phyloP scores from a whole-genome alignment of 2,329 filamentous ascomycete species.

The Lanzia echinophila region DNA sequence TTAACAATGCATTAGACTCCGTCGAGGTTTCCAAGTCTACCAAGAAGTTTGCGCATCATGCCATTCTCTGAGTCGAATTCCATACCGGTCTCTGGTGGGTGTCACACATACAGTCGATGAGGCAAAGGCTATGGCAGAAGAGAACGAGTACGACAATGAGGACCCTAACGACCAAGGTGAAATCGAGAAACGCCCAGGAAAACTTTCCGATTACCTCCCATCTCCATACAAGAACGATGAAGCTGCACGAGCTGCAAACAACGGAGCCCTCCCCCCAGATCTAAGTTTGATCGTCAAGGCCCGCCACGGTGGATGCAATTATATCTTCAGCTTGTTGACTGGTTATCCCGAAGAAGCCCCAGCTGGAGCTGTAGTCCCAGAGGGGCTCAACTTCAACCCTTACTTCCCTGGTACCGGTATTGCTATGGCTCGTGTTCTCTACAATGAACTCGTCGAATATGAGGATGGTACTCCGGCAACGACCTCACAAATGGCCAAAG shows the following conservation, averaged over 20 bases:
- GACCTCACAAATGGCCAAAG: constrained; percentile 99
- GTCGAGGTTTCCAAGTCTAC: constrained; percentile 99
- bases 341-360: constrained; percentile 96
- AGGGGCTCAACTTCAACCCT: constrained; percentile 98
- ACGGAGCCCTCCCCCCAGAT: constrained; percentile 94
- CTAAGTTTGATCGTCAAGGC: constrained; percentile 96
- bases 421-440: constrained; percentile 97
- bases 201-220: constrained; percentile 96
- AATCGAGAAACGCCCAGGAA: constrained; percentile 97
- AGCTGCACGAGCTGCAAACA: constrained; percentile 95
- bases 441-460: constrained; percentile 96
- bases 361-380: constrained; percentile 75
- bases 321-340: constrained; percentile 95
- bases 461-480: constrained; percentile 92
- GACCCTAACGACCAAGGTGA: constrained; percentile 97
- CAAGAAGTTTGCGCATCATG: constrained; percentile 96
- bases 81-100: constrained; percentile 88
- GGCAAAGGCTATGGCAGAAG: constrained; percentile 93
- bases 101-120: constrained; percentile 92
- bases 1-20: constrained; percentile 56
- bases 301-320: constrained; percentile 95
- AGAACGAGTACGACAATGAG: constrained; percentile 97
- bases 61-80: constrained; percentile 91
- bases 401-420: constrained; percentile 99
- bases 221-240: constrained; percentile 98